Conservation (phyloP, 2,329 filamentous ascomycete species). For the Sporothrix pseudoabietina region DNA sequence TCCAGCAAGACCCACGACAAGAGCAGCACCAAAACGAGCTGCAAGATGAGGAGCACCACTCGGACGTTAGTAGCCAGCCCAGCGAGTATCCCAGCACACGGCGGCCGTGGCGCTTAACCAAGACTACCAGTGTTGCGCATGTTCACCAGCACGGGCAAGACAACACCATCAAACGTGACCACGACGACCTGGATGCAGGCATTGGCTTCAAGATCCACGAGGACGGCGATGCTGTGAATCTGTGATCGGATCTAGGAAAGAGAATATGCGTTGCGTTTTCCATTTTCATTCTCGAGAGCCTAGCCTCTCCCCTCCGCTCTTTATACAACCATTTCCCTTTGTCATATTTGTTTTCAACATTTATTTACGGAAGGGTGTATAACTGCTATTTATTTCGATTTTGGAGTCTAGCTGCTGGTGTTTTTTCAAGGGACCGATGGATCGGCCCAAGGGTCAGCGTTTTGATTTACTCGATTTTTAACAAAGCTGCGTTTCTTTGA, state of each 20-base stretch:
- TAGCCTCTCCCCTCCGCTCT: not conserved
- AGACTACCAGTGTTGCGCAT: not conserved
- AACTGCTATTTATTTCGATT: not conserved
- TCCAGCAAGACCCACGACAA: not conserved
- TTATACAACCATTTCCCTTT: constrained; percentile 10
- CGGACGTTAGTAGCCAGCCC: constrained; percentile 53
- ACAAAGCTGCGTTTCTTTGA: not conserved
- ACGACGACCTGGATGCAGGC: constrained; percentile 20
- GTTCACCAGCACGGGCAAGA: constrained; percentile 31
- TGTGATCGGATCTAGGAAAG: not conserved
- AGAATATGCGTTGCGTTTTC: not conserved
- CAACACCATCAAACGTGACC: constrained; percentile 16
- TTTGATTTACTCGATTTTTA: constrained; percentile 5
- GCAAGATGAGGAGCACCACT: constrained; percentile 33
- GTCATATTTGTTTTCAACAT: not conserved
- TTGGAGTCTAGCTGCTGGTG: not conserved
- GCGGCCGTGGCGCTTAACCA: constrained; percentile 42
- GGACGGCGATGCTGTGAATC: constrained; percentile 29
- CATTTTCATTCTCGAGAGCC: not conserved
- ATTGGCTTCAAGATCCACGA: constrained; percentile 35
- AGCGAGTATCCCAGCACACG: constrained; percentile 60
- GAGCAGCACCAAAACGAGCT: not conserved
- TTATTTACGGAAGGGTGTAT: not conserved
- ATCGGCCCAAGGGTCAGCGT: not conserved
- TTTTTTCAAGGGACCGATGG: not conserved